These are phyloP conservation scores for Yamadazyma taylorii DNA, from an alignment of 1,139 yeast genomes.

Conservation along the genomic window DNA sequence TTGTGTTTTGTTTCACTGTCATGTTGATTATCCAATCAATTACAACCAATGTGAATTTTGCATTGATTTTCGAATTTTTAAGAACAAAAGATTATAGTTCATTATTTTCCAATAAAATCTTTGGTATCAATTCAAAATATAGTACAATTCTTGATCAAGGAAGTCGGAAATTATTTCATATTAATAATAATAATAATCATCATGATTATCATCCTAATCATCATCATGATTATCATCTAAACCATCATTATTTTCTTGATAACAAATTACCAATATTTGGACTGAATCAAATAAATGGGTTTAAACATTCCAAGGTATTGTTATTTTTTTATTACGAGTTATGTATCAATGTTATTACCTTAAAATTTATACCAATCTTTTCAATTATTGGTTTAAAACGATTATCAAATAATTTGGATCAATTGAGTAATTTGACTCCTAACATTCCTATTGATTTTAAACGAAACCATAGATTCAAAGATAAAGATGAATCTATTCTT, in stretches of 20 bases:
- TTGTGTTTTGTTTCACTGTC: conserved; percentile 11
- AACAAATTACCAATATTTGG: neutral
- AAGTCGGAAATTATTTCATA: conserved; percentile 1
- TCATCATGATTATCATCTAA: neutral
- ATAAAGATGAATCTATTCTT: conserved; percentile 3
- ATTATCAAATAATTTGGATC: conserved; percentile 30
- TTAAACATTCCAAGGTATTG: conserved; percentile 17
- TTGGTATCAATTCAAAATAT: neutral
- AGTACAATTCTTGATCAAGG: conserved; percentile 1
- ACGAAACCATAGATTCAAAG: conserved; percentile 11
- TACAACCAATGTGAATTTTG: conserved; percentile 8
- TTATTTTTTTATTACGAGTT: conserved; percentile 38
- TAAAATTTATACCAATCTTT: conserved; percentile 33
- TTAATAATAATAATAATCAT: neutral
- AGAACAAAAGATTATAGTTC: conserved; percentile 11
- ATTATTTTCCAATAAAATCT: conserved; percentile 12
- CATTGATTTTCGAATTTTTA: conserved; percentile 8
- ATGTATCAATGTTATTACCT: conserved; percentile 43
- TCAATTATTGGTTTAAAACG: conserved; percentile 30
- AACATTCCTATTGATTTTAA: conserved; percentile 24
- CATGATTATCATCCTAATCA: neutral
- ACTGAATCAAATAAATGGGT: neutral
- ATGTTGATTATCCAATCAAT: conserved; percentile 9
- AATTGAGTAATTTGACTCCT: conserved; percentile 27
- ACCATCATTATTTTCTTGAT: neutral